Evolutionary conservation across 257 asterid species (phyloP), one percentile per base, ranked within the genome.

Genomic region (Solanum virginianum): DNA sequence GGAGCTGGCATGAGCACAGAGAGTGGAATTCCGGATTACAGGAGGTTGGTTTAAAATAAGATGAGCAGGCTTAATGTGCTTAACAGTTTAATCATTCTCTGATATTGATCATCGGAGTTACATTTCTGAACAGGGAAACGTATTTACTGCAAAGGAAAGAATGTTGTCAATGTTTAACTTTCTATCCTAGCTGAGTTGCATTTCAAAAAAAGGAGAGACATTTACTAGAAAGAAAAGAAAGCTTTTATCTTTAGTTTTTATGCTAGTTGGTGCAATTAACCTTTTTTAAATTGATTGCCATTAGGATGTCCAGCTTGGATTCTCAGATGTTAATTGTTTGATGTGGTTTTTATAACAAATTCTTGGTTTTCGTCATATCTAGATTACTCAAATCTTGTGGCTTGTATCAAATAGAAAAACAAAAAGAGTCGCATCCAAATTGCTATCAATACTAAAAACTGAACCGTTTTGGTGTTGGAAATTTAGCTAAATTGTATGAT

Each of bases 1-100:
- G 98, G 99, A 86, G 99, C 98, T 70, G 99, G 98, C 80, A 94
- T 96, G 80, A 96, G 99, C 92, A 96, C 99, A 63, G 98, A 96
- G 90, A 93, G 98, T 66, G 99, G 99, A 69, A 96, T 96, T 91
- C 99, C 99, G 84, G 98, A 96, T 87, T 96, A 96, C 89, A 90
- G 98, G 88, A 96, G 99, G 99, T 96, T 83, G 69, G 45, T 54
- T 84, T 81, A 81, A 2, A 41, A 63, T 55, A 22, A 53, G 26
- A 79, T 53, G 12, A 79, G 29, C 22, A 15, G 80, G 56, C 16
- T 53, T 18, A 18, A 43, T 11, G 12, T 84, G 55, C 83, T 72
- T 12, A 75, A n/a, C 24, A 10, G 20, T 62, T 68, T 18, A 26
- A 39, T 17, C 18, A 9, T 45, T 26, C 68, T 65, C 24, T 70